phyloP scores from a whole-genome alignment of 768 basidiomycete species.

The Agaricus sinodeliciosus region DNA sequence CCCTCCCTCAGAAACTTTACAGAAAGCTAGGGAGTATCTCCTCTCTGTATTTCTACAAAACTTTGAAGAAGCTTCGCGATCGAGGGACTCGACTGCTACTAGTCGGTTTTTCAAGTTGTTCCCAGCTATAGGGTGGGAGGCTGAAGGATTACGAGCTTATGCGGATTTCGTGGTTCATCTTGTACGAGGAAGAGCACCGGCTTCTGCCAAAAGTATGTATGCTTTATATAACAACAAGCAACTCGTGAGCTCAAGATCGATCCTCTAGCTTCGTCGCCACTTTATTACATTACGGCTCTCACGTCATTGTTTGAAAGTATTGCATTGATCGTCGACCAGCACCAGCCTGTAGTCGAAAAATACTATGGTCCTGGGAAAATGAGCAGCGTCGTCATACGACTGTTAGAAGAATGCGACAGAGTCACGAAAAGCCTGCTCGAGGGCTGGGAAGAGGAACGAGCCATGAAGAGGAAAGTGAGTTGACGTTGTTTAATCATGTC shows the following conservation, averaged over 20 bases:
- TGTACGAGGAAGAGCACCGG: slow-evolving; percentile 70
- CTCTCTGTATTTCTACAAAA: slow-evolving; percentile 71
- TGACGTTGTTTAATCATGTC: neutral
- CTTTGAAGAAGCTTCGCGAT: slow-evolving; percentile 76
- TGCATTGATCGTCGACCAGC: slow-evolving; percentile 94
- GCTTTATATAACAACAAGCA: neutral
- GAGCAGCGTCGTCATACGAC: slow-evolving; percentile 64
- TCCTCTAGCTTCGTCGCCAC: slow-evolving; percentile 74
- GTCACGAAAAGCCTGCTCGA: slow-evolving; percentile 70
- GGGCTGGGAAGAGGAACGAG: slow-evolving; percentile 89
- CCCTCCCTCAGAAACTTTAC: slow-evolving; percentile 80
- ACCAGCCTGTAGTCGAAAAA: slow-evolving; percentile 96
- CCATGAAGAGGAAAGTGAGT: slow-evolving; percentile 70
- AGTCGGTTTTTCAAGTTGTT: slow-evolving; percentile 97
- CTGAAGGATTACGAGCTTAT: slow-evolving; percentile 87
- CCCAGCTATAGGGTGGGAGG: slow-evolving; percentile 91
- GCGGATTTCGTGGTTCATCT: slow-evolving; percentile 89
- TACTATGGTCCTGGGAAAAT: slow-evolving; percentile 93
- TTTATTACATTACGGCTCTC: slow-evolving; percentile 85
- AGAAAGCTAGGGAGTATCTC: slow-evolving; percentile 66
- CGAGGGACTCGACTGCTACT: slow-evolving; percentile 79
- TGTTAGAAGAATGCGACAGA: slow-evolving; percentile 83
- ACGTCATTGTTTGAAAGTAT: slow-evolving; percentile 94
- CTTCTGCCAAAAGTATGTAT: slow-evolving; percentile 71
- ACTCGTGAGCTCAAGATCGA: slow-evolving; percentile 9